Evolutionary conservation across 1,284 basidiomycete species (phyloP), one percentile per base, ranked within the genome.

Genomic region (Xanthoconium separans): DNA sequence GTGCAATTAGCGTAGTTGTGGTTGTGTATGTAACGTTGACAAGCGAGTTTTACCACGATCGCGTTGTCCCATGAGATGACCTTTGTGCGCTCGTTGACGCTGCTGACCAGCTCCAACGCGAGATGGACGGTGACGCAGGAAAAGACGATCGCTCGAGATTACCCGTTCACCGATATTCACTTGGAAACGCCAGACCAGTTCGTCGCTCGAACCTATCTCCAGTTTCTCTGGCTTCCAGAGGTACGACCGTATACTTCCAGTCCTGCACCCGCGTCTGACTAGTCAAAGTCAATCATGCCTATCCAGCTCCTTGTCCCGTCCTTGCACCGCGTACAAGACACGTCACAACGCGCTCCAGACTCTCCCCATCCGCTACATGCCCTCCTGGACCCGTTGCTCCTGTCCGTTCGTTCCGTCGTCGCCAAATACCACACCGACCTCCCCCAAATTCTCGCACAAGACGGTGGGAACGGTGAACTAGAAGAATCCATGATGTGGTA

Each of bases 401-500:
- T 85, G 45, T 84, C 84, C 0, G 73, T 81, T 7, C 80, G 83
- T 4, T 63, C 75, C 3, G 73, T 77, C 8, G 70, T 77, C 3
- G 74, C 79, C 41, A 91, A 91, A 65, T 90, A 88, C 60, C 80
- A 83, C 57, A 70, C 72, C 0, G 82, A 84, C 24, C 74, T 90
- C 1, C 76, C 80, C 0, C 74, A 77, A 53, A 77, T 87, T n/a
- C 74, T 89, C 4, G 66, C 70, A 0, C 76, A 83, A 45, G 80
- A 78, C 4, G 81, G 80, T 16, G 84, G 81, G 3, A 76, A 75
- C 8, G 82, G 79, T 2, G 85, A 84, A 55, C 70, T 78, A 37
- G 87, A 90, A 58, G 84, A 86, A 54, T 76, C 75, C 4, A 83
- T 87, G 77, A 85, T 90, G 85, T 88, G 84, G 84, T 89, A 80